Base-by-base conservation (phyloP, 148 eudicot species). In the Salicornia ramosissima region DNA sequence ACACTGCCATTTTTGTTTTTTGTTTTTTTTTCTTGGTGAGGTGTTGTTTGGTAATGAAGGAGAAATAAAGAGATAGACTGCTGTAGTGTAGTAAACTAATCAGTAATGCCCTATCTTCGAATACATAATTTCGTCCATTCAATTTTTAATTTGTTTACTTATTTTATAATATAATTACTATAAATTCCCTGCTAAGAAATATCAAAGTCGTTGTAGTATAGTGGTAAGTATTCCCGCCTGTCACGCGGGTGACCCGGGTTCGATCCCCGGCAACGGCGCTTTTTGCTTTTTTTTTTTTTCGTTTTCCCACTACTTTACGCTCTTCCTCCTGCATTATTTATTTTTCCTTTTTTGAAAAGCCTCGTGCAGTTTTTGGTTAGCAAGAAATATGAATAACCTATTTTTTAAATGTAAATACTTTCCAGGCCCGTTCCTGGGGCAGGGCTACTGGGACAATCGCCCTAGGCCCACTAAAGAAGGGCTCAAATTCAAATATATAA, bases 231-330 rank as follows among this genome's bases (percentile, higher is more conserved):
- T 93, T 83, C 86, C 96, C 95, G 96, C 92, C 95, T 93, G 98
- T 92, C 96, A 93, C 96, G 92, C 96, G 97, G 96, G 87, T 80
- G 98, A 88, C 97, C 97, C 96, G 98, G 98, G 98, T 93, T 94
- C 97, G 97, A 94, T 90, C 97, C 98, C 98, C 95, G 97, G 96
- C 92, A 90, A 80, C 92, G 94, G 97, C 97, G 97, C 14, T 30
- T 62, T 5, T 28, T 39, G 11, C 70, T 77, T 66, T 56, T 31
- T 10, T 29, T 0, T 15, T 59, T 30, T 18, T 55, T 25, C 31
- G 0, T 2, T 3, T 25, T 55, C 26, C 13, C 9, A 4, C 6
- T n/a, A n/a, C n/a, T n/a, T n/a, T n/a, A n/a, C n/a, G n/a, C n/a
- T n/a, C n/a, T n/a, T n/a, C n/a, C n/a, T n/a, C n/a, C n/a, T n/a